Conservation (phyloP, 257 asterid species). For the Ligustrum vulgare region DNA sequence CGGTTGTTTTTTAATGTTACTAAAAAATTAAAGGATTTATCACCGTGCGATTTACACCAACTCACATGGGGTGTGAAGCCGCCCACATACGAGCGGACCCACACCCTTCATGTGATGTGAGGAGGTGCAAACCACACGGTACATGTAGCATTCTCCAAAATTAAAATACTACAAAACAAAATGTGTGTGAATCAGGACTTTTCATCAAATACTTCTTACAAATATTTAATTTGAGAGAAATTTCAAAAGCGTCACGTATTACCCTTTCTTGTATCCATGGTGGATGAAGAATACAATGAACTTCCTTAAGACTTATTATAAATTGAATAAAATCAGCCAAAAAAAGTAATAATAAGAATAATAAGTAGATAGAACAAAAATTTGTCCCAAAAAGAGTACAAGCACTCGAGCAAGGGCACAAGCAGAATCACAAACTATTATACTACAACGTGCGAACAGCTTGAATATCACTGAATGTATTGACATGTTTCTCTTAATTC, state of each 20-base stretch:
- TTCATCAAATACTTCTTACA: background rate
- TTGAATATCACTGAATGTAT: background rate
- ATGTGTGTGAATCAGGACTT: background rate
- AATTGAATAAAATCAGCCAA: background rate
- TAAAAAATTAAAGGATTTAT: no score
- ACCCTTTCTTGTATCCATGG: background rate
- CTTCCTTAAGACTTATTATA: background rate
- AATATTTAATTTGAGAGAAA: no score
- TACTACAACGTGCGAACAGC: background rate
- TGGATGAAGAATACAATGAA: background rate
- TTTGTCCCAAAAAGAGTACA: no score
- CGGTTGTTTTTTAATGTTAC: no score
- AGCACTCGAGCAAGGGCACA: background rate
- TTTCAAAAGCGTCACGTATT: background rate
- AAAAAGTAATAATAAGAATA: background rate
- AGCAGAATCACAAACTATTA: background rate
- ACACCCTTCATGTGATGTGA: no score
- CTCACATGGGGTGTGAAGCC: no score
- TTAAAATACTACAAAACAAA: no score
- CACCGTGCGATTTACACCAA: no score
- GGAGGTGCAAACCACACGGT: no score
- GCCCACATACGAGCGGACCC: no score
- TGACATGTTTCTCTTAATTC: background rate
- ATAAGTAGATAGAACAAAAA: background rate
- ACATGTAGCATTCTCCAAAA: no score